Percentiles rank a stretch among this genome's conserved stretches.
phyloP scores from a whole-genome alignment of 345 rosid species.

The Populus tremula region DNA sequence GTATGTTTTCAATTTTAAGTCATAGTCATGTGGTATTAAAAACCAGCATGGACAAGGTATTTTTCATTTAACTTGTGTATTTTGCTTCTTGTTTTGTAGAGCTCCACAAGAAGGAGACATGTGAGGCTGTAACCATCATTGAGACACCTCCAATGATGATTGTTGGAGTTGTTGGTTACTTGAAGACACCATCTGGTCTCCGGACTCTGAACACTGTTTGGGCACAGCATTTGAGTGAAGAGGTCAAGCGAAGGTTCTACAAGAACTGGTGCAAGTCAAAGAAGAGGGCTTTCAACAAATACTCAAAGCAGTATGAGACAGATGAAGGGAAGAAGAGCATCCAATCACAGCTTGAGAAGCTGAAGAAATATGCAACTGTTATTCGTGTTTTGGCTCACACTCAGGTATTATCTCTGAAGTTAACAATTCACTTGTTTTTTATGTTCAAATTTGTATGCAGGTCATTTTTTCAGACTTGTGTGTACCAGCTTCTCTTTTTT shows the following conservation, averaged over 20 bases:
- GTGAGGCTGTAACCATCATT: constrained; percentile 79
- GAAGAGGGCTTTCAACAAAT: constrained; percentile 83
- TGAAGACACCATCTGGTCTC: constrained; percentile 74
- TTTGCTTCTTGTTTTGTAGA: constrained; percentile 29
- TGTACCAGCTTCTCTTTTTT: background rate
- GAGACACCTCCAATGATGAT: constrained; percentile 84
- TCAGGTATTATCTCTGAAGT: constrained; percentile 40
- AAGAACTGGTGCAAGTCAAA: constrained; percentile 84
- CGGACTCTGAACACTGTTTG: constrained; percentile 72
- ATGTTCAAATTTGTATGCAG: background rate
- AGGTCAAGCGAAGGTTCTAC: constrained; percentile 74
- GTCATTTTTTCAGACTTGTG: background rate
- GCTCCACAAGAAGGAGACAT: constrained; percentile 92
- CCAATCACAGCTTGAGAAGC: constrained; percentile 66
- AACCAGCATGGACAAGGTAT: background rate
- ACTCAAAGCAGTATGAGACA: constrained; percentile 50
- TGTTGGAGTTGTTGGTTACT: constrained; percentile 81
- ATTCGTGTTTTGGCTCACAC: constrained; percentile 85
- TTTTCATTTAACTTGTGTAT: background rate
- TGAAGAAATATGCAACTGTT: constrained; percentile 71
- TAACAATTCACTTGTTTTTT: background rate
- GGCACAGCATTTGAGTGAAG: constrained; percentile 91
- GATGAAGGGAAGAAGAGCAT: constrained; percentile 71
- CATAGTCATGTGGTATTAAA: background rate
- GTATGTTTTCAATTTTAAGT: background rate